phyloP scores from a whole-genome alignment of 1,284 basidiomycete species.

The Hypsizygus ulmarius region DNA sequence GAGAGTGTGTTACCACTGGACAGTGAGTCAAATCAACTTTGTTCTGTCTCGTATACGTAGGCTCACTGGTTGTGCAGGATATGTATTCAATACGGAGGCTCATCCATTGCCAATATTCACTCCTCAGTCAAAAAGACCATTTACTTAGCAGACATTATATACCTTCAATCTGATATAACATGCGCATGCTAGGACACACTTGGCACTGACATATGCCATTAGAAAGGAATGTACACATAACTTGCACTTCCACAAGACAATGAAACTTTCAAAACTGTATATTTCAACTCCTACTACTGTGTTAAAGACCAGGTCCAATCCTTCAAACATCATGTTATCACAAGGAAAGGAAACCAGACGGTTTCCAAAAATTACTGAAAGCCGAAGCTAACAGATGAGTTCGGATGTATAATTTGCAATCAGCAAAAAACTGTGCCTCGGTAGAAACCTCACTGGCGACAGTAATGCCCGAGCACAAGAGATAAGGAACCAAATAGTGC shows the following conservation, averaged over 20 bases:
- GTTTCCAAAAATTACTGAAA: slow-evolving; percentile 79
- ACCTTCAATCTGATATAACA: too few relatives aligned
- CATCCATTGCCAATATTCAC: slow-evolving; percentile 59
- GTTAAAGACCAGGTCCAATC: too few relatives aligned
- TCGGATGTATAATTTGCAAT: slow-evolving; percentile 92
- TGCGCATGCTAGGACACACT: too few relatives aligned
- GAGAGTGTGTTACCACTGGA: slow-evolving; percentile 90
- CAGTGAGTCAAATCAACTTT: slow-evolving; percentile 47
- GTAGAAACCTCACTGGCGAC: slow-evolving; percentile 90
- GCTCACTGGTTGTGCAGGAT: neutral
- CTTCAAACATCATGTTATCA: neutral
- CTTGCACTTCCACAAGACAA: too few relatives aligned
- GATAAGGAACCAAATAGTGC: slow-evolving; percentile 39
- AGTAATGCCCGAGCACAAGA: slow-evolving; percentile 92
- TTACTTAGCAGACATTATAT: neutral
- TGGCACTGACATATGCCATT: too few relatives aligned
- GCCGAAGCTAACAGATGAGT: slow-evolving; percentile 75
- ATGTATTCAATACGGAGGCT: slow-evolving; percentile 41
- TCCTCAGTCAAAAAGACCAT: slow-evolving; percentile 27
- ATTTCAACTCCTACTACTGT: too few relatives aligned
- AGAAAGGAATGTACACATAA: too few relatives aligned
- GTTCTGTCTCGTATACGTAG: slow-evolving; percentile 17
- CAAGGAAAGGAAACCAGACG: slow-evolving; percentile 14
- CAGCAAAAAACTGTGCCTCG: slow-evolving; percentile 90
- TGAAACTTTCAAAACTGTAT: too few relatives aligned